Evolutionary conservation across 768 basidiomycete genomes (phyloP).

Genomic region (Tephrocybe sp.): DNA sequence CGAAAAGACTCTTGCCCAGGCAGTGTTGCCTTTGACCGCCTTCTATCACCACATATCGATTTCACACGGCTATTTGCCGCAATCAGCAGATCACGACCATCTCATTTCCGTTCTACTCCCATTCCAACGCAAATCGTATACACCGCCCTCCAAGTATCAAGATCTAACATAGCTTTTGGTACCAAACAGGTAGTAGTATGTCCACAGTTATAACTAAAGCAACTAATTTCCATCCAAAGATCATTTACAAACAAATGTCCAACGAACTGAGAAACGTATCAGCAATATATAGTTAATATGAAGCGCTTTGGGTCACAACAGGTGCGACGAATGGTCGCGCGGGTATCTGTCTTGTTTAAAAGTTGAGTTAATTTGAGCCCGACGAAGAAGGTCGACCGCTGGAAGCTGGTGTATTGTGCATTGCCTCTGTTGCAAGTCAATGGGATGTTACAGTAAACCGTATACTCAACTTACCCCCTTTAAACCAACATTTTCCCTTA

Average conservation of each 20-base stretch:
- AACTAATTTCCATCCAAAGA: slow-evolving; percentile 18
- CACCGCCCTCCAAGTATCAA: not conserved
- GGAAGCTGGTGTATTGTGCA: slow-evolving; percentile 35
- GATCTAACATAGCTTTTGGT: not conserved
- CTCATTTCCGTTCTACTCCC: not conserved
- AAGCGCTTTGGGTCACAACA: slow-evolving; percentile 4
- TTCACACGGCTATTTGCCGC: slow-evolving; percentile 67
- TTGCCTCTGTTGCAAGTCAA: slow-evolving; percentile 33
- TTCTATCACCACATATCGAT: slow-evolving; percentile 50
- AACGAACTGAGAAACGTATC: slow-evolving; percentile 12
- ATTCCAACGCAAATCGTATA: not conserved
- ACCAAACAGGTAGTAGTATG: slow-evolving; percentile 11
- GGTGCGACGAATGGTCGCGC: slow-evolving; percentile 11
- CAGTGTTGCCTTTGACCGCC: slow-evolving; percentile 16
- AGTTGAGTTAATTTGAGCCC: slow-evolving; percentile 7
- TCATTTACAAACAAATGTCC: slow-evolving; percentile 13
- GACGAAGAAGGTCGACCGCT: slow-evolving; percentile 11
- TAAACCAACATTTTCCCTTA: slow-evolving; percentile 89
- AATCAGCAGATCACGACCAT: slow-evolving; percentile 5
- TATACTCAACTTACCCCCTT: slow-evolving; percentile 50
- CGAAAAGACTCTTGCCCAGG: slow-evolving; percentile 22
- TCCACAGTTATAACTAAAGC: slow-evolving; percentile 16
- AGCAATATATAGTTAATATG: slow-evolving; percentile 12
- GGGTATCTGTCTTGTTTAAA: slow-evolving; percentile 8
- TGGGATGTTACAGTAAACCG: not conserved